Percentiles rank a stretch among this genome's conserved stretches.
phyloP scores from a whole-genome alignment of 208 protist species.

The Acanthamoeba divionensis region DNA sequence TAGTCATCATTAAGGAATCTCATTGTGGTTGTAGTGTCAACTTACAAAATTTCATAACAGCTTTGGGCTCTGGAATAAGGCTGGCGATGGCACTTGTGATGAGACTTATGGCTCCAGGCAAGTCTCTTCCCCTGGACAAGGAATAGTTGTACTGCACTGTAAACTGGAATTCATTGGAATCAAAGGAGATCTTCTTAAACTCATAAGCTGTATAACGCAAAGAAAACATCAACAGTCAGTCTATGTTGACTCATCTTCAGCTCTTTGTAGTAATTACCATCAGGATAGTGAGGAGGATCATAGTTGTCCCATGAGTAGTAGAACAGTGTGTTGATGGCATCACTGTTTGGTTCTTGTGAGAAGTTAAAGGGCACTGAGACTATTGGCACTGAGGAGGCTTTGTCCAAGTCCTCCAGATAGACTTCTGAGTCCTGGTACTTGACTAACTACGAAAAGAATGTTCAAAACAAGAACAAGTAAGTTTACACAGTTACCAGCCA shows the following conservation, averaged over 20 bases:
- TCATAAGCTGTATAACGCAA: neutral
- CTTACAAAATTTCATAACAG: neutral
- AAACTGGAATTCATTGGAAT: neutral
- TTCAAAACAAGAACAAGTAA: too few relatives aligned
- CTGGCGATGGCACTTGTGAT: conserved; percentile 2
- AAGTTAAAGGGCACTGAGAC: conserved; percentile 46
- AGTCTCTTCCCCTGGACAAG: neutral
- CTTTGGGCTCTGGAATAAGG: neutral
- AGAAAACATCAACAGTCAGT: neutral
- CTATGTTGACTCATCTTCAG: too few relatives aligned
- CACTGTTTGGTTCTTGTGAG: neutral
- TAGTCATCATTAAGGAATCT: neutral
- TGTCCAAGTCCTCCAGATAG: neutral
- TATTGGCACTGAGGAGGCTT: neutral
- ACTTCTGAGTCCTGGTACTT: neutral
- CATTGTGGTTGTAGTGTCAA: too few relatives aligned
- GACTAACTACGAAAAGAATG: conserved; percentile 15
- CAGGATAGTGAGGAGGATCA: too few relatives aligned
- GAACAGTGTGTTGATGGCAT: neutral
- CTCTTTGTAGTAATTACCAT: too few relatives aligned
- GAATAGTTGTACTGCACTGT: conserved; percentile 27
- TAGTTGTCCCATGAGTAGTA: neutral
- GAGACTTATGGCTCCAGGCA: neutral
- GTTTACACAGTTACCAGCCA: too few relatives aligned
- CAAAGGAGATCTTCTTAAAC: neutral